Evolutionary conservation across 2,329 filamentous ascomycete species (phyloP).

Genomic region (Emergomyces africanus): DNA sequence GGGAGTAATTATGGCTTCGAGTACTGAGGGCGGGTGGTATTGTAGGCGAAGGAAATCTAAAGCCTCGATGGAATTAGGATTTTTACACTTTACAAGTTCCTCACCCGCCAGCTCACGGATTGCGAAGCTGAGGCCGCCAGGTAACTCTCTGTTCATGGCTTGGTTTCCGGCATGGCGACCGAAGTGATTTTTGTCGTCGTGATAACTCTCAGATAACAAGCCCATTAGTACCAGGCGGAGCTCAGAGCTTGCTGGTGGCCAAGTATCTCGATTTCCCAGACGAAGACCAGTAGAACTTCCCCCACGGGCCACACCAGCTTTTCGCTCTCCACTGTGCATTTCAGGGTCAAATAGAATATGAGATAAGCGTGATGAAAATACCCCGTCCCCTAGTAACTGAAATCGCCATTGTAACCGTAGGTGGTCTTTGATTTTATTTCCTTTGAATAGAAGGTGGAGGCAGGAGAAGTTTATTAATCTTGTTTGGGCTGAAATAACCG

Average conservation of each 20-base stretch:
- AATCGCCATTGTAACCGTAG: constrained; percentile 65
- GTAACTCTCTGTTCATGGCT: constrained; percentile 34
- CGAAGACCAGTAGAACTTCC: constrained; percentile 70
- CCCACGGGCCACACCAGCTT: constrained; percentile 53
- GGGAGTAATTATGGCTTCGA: constrained; percentile 62
- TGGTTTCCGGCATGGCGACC: constrained; percentile 12
- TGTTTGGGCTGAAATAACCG: constrained; percentile 61
- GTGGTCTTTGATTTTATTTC: constrained; percentile 59
- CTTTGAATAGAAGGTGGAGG: constrained; percentile 61
- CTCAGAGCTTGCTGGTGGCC: constrained; percentile 92
- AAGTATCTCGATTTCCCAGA: constrained; percentile 65
- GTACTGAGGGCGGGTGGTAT: constrained; percentile 61
- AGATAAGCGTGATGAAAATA: constrained; percentile 67
- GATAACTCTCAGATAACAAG: constrained; percentile 64
- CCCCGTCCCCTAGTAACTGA: constrained; percentile 70
- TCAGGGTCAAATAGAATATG: constrained; percentile 77
- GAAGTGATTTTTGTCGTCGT: constrained; percentile 9
- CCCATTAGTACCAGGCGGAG: constrained; percentile 81
- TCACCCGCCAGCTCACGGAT: constrained; percentile 66
- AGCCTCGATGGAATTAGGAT: constrained; percentile 70
- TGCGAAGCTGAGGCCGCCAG: constrained; percentile 65
- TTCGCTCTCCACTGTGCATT: constrained; percentile 63
- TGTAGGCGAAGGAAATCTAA: constrained; percentile 86
- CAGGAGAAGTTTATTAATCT: constrained; percentile 65
- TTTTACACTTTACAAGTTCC: constrained; percentile 71